Percentiles rank a stretch among this genome's conserved stretches.
Evolutionary conservation across 148 eudicot species (phyloP).

Genomic region (Vaccinium vitisidaea): DNA sequence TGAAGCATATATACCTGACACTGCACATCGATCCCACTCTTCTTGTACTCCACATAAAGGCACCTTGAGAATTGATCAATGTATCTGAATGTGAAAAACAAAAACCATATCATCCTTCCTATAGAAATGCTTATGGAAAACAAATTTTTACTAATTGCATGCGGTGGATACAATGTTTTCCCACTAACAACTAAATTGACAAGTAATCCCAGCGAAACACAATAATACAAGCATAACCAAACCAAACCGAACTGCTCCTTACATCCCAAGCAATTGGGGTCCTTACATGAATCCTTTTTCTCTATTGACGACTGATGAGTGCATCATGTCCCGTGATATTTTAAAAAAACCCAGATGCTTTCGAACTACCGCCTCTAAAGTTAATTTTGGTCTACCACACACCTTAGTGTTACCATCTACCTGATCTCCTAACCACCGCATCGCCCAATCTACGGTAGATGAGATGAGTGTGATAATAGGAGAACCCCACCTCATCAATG

Average conservation of each 20-base stretch:
- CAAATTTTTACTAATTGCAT: not conserved
- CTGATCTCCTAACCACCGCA: too few species aligned
- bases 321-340: too few species aligned
- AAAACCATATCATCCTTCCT: slow-evolving; percentile 10
- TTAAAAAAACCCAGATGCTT: too few species aligned
- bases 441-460: too few species aligned
- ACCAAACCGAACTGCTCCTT: not conserved
- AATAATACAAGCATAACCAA: not conserved
- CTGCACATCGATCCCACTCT: slow-evolving; percentile 71
- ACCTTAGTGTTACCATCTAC: too few species aligned
- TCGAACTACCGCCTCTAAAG: too few species aligned
- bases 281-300: too few species aligned
- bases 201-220: not conserved
- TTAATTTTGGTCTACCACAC: too few species aligned
- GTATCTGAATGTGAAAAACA: slow-evolving; percentile 39
- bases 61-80: slow-evolving; percentile 70
- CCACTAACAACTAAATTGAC: not conserved
- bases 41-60: slow-evolving; percentile 68
- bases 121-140: not conserved
- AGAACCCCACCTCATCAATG: not conserved
- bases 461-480: too few species aligned
- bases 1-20: slow-evolving; percentile 66
- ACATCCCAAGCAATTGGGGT: too few species aligned
- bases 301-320: too few species aligned
- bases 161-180: not conserved